Evolutionary conservation across 2,329 filamentous ascomycete genomes (phyloP).

Genomic region (Pseudogymnoascus sp.): DNA sequence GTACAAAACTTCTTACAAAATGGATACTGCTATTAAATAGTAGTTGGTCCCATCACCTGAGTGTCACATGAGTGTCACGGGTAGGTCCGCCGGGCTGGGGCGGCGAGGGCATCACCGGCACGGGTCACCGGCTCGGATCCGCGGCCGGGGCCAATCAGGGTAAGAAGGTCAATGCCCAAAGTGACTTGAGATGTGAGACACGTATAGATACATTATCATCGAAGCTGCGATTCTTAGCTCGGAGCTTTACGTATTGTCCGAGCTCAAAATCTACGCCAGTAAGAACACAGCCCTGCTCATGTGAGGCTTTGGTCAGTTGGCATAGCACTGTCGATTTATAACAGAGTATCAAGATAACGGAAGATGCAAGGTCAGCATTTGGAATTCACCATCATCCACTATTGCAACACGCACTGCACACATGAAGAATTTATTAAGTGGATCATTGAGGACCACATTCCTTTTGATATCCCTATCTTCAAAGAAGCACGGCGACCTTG

Average conservation of each 20-base stretch:
- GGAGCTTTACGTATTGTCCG: not conserved
- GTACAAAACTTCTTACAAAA: not conserved
- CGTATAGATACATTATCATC: not conserved
- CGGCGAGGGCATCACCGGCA: not conserved
- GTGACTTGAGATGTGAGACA: constrained; percentile 1
- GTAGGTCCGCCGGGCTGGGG: not conserved
- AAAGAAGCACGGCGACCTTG: constrained; percentile 23
- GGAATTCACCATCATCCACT: constrained; percentile 27
- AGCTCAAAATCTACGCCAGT: not conserved
- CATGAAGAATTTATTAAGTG: constrained; percentile 29
- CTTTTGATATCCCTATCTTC: constrained; percentile 24
- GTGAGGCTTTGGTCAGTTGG: not conserved
- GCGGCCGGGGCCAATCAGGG: not conserved
- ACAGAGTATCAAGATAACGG: constrained; percentile 14
- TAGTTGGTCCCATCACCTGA: not conserved
- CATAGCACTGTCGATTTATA: not conserved
- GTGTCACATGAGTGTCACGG: not conserved
- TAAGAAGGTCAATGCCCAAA: not conserved
- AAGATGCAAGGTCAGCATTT: constrained; percentile 15
- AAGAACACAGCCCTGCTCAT: not conserved
- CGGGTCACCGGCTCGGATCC: constrained; percentile 3
- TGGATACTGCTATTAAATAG: not conserved
- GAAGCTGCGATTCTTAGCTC: not conserved
- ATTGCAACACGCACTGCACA: constrained; percentile 24
- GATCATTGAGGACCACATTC: constrained; percentile 26